Base-by-base conservation (phyloP, 345 rosid species). In the Gossypium bickii region DNA sequence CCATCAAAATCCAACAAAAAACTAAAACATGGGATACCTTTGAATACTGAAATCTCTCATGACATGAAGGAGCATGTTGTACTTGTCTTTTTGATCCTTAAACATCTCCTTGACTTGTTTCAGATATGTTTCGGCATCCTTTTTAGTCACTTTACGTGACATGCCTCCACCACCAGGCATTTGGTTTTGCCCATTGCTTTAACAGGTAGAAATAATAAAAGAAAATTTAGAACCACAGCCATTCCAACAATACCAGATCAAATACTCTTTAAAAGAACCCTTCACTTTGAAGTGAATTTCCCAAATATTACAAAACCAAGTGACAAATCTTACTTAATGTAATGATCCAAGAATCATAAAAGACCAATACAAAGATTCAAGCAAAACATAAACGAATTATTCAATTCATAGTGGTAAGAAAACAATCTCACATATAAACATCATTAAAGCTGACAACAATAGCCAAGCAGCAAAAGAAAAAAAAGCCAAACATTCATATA, bases 21-120 rank as follows among this genome's bases (percentile, higher is more conserved):
- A 34, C 38, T 34, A 34, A 34, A 34, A 34, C 38, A 4, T 34
- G 38, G 38, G 38, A 34, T 34, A 34, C 38, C 38, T 34, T 34
- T 34, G 38, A 34, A 34, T 34, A 34, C 38, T 34, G 38, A 34
- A 34, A 34, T 34, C 38, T 34, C 38, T 95, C 99, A 95, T 91
- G 87, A 93, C 93, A 79, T 90, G 97, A 78, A 93, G 87, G 71
- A 95, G 93, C 87, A 58, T 85, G 71, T 93, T 96, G 76, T 93
- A 91, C 81, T 89, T 95, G 71, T 88, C 99, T 80, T 85, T 88
- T 79, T 95, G 92, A 76, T 93, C 94, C 77, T 89, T 97, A 85
- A 95, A 93, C 94, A 87, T 92, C 80, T 94, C 97, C 77, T 91
- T 91, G 56, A 95, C 99, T 84, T 89, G 83, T 81, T 91, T 95